Conservation (phyloP, 257 asterid species). For the Asclepias syriaca region DNA sequence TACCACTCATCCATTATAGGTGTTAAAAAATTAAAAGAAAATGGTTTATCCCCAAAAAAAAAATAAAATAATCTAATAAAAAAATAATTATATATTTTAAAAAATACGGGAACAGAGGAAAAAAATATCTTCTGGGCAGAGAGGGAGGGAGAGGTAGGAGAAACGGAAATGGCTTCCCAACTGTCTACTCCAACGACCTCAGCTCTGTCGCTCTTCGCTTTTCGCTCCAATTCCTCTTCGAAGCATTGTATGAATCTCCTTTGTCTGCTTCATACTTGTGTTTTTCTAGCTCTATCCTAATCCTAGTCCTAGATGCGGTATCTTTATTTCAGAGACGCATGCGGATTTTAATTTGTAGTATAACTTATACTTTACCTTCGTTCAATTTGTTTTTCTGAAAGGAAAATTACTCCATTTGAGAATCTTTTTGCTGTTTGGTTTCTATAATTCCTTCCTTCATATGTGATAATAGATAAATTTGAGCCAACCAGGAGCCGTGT, state of each 20-base stretch:
- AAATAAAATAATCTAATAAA: too few species aligned
- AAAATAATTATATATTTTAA: too few species aligned
- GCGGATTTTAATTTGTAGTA: neutral
- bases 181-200: conserved; percentile 45
- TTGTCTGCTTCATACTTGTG: neutral
- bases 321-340: neutral
- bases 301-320: neutral
- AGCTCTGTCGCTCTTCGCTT: conserved; percentile 40
- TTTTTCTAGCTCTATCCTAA: neutral
- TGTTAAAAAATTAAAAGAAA: too few species aligned
- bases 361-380: neutral
- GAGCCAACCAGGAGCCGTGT: conserved; percentile 35
- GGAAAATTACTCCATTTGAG: neutral
- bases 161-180: conserved; percentile 55
- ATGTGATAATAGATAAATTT: conserved; percentile 33
- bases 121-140: neutral
- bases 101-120: too few species aligned
- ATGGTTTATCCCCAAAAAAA: too few species aligned
- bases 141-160: neutral
- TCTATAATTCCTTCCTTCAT: conserved; percentile 14
- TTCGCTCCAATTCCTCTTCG: conserved; percentile 32
- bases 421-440: neutral
- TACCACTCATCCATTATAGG: too few species aligned
- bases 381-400: neutral
- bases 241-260: conserved; percentile 33